Evolutionary conservation across 805 yeast genomes (phyloP).

Genomic region (Hanseniaspora lindneri): DNA sequence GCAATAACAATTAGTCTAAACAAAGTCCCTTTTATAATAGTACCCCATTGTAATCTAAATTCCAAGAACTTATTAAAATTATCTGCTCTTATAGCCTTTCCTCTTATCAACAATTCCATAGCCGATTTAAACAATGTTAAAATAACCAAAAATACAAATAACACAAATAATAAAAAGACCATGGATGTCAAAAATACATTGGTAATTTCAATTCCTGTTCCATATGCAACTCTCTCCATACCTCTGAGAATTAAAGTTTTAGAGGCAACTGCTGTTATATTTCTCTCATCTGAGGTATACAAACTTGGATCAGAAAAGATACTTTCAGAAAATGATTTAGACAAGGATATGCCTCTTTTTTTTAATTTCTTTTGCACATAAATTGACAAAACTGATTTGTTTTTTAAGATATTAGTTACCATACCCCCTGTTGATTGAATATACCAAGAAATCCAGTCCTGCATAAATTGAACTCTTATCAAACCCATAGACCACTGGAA

Average conservation of each 20-base stretch:
- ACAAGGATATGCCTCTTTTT: slow-evolving; percentile 19
- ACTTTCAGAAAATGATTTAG: slow-evolving; percentile 37
- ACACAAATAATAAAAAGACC: slow-evolving; percentile 69
- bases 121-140: slow-evolving; percentile 56
- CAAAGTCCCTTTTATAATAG: slow-evolving; percentile 77
- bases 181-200: slow-evolving; percentile 77
- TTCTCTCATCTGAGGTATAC: slow-evolving; percentile 64
- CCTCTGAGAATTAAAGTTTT: slow-evolving; percentile 80
- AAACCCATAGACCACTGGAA: slow-evolving; percentile 95
- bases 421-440: slow-evolving; percentile 89
- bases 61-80: slow-evolving; percentile 49
- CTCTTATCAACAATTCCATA: slow-evolving; percentile 49
- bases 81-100: slow-evolving; percentile 45
- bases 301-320: slow-evolving; percentile 39
- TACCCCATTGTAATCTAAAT: slow-evolving; percentile 71
- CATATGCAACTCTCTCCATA: slow-evolving; percentile 77
- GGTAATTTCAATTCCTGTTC: slow-evolving; percentile 77
- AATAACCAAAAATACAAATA: slow-evolving; percentile 45
- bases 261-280: slow-evolving; percentile 41
- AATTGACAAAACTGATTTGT: slow-evolving; percentile 56
- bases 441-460: slow-evolving; percentile 80
- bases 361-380: slow-evolving; percentile 55
- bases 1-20: slow-evolving; percentile 75
- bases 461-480: slow-evolving; percentile 64
- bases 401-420: slow-evolving; percentile 60